Percentiles rank a stretch among this genome's conserved stretches.
phyloP scores from a whole-genome alignment of 1,284 basidiomycete species.

The Irpex sp. region DNA sequence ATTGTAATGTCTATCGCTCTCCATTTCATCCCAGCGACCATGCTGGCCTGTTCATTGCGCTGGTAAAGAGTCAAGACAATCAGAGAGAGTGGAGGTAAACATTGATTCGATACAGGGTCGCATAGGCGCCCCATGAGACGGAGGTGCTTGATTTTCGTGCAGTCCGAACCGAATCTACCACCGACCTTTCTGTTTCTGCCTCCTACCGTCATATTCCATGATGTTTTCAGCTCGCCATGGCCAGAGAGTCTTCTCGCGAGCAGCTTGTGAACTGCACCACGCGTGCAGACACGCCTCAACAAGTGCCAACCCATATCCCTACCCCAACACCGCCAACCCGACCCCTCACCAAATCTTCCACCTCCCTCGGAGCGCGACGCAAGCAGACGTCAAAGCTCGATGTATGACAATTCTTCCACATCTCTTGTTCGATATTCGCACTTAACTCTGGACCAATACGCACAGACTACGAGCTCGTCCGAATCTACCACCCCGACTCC shows the following conservation, averaged over 20 bases:
- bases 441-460: no score
- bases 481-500: conserved; percentile 69
- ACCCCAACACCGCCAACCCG: conserved; percentile 47
- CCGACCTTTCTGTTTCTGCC: no score
- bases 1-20: no score
- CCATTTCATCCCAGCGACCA: no score
- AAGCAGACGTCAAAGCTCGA: conserved; percentile 57
- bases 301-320: conserved; percentile 47
- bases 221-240: background rate
- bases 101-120: no score
- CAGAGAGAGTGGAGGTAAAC: no score
- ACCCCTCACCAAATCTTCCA: conserved; percentile 72
- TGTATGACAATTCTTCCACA: conserved; percentile 39
- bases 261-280: background rate
- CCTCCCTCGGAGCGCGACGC: conserved; percentile 49
- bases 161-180: no score
- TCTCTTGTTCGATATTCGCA: background rate
- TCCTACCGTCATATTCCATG: background rate
- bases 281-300: conserved; percentile 12
- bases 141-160: no score
- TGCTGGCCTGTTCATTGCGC: no score
- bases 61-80: no score
- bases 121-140: no score
- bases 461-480: conserved; percentile 68
- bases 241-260: no score